These are phyloP conservation scores for Lentithecium fluviatile DNA, from an alignment of 495 filamentous ascomycete genomes.

Conservation along the genomic window DNA sequence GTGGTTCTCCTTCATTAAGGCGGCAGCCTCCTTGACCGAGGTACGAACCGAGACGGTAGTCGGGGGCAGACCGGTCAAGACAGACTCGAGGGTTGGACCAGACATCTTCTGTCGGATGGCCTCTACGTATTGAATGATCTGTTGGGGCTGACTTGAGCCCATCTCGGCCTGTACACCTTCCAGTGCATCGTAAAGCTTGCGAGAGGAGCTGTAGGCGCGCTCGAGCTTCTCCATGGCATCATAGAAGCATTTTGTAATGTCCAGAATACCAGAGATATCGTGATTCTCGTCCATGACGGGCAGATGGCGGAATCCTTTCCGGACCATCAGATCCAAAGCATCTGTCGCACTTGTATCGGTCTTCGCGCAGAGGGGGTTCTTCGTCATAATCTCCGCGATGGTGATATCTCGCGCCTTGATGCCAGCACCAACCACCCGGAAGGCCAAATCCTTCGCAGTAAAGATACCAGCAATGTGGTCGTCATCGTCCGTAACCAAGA, in stretches of 20 bases:
- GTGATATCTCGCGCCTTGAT: slow-evolving; percentile 85
- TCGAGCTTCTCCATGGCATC: slow-evolving; percentile 99
- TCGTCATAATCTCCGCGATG: slow-evolving; percentile 99
- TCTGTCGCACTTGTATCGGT: slow-evolving; percentile 98
- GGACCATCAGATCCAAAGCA: slow-evolving; percentile 94
- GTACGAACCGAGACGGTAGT: slow-evolving; percentile 94
- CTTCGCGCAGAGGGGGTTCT: slow-evolving; percentile 94
- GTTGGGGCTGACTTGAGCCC: slow-evolving; percentile 92
- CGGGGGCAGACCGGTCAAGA: slow-evolving; percentile 86
- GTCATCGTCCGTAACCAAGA: slow-evolving; percentile 98
- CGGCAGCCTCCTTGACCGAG: slow-evolving; percentile 90
- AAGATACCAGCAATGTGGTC: slow-evolving; percentile 98
- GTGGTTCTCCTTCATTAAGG: slow-evolving; percentile 96
- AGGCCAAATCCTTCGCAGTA: slow-evolving; percentile 97
- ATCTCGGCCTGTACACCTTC: slow-evolving; percentile 99
- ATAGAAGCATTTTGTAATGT: slow-evolving; percentile 99
- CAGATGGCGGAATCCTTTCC: slow-evolving; percentile 95
- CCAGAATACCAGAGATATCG: slow-evolving; percentile 95
- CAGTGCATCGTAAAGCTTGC: slow-evolving; percentile 93
- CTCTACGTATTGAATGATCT: slow-evolving; percentile 98
- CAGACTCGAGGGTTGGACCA: slow-evolving; percentile 91
- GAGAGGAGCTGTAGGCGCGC: slow-evolving; percentile 91
- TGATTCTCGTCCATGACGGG: slow-evolving; percentile 99
- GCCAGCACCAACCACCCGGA: slow-evolving; percentile 92
- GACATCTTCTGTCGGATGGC: slow-evolving; percentile 96